Evolutionary conservation across 176 grass and related monocot genomes (phyloP).

Genomic region (Areca catechu): DNA sequence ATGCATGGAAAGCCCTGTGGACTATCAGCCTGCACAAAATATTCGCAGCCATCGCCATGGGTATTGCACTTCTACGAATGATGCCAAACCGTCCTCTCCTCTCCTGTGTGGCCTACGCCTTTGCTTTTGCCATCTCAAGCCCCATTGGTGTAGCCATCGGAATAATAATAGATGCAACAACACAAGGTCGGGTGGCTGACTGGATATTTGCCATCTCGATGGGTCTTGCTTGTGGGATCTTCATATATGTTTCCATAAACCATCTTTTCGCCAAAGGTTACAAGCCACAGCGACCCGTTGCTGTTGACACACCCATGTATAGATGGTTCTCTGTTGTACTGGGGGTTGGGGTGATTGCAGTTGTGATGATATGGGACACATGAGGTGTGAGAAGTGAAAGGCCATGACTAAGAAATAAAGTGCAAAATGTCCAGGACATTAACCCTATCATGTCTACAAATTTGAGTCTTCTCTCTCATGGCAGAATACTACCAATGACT

Average conservation of each 20-base stretch:
- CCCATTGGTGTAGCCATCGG: constrained; percentile 65
- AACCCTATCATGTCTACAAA: too few relatives aligned
- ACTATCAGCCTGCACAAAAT: constrained; percentile 97
- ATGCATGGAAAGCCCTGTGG: constrained; percentile 94
- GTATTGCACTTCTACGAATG: constrained; percentile 78
- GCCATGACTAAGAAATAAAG: too few relatives aligned
- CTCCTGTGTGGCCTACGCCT: constrained; percentile 60
- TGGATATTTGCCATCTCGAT: constrained; percentile 90
- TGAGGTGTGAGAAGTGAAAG: constrained; percentile 10
- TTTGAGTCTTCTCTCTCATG: too few relatives aligned
- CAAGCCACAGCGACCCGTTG: constrained; percentile 33
- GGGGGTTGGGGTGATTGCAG: constrained; percentile 68
- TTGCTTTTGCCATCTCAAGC: constrained; percentile 84
- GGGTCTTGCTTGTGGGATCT: constrained; percentile 80
- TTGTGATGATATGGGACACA: constrained; percentile 98
- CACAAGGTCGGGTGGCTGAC: constrained; percentile 72
- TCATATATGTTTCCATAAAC: constrained; percentile 90
- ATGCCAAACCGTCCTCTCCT: constrained; percentile 65
- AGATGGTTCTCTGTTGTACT: constrained; percentile 62
- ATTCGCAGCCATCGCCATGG: constrained; percentile 93
- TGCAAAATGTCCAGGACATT: too few relatives aligned
- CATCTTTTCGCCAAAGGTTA: constrained; percentile 87
- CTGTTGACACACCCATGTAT: constrained; percentile 35
- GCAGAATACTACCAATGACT: too few relatives aligned
- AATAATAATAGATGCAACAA: constrained; percentile 87